A percentile compares a stretch with the other conserved stretches of the same genome.
Conservation (phyloP, 2,329 filamentous ascomycete genomes). For the Alternaria arborescens region DNA sequence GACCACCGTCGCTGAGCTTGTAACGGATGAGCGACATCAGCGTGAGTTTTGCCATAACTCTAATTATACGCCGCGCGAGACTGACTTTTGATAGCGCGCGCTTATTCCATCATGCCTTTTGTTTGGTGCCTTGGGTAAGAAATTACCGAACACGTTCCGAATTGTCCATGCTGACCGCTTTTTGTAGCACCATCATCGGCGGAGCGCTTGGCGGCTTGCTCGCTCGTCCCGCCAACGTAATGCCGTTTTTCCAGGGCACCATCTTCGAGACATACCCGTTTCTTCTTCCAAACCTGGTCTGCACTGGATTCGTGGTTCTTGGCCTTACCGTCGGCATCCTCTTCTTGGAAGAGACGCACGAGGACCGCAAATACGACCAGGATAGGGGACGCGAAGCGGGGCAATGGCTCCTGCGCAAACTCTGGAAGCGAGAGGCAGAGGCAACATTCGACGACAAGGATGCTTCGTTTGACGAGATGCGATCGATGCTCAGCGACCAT, state of each 20-base stretch:
- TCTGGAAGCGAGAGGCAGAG: constrained; percentile 41
- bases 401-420: constrained; percentile 66
- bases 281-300: constrained; percentile 90
- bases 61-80: constrained; percentile 14
- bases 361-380: constrained; percentile 76
- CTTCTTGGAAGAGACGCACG: constrained; percentile 94
- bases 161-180: constrained; percentile 35
- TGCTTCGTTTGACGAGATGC: constrained; percentile 64
- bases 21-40: constrained; percentile 92
- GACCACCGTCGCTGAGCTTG: constrained; percentile 92
- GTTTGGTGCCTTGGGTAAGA: constrained; percentile 91
- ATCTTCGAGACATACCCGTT: constrained; percentile 91
- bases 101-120: constrained; percentile 97
- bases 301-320: constrained; percentile 76
- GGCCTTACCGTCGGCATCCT: constrained; percentile 81
- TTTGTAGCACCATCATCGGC: constrained; percentile 81
- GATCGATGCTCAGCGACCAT: constrained; percentile 65
- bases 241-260: constrained; percentile 79
- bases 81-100: constrained; percentile 69
- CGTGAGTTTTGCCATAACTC: constrained; percentile 62
- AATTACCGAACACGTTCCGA: constrained; percentile 21
- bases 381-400: constrained; percentile 83
- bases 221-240: constrained; percentile 84
- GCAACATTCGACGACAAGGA: constrained; percentile 51
- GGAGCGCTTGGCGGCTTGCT: constrained; percentile 90